Evolutionary conservation across 768 basidiomycete genomes (phyloP).

Genomic region (Lactifluus rugatus): DNA sequence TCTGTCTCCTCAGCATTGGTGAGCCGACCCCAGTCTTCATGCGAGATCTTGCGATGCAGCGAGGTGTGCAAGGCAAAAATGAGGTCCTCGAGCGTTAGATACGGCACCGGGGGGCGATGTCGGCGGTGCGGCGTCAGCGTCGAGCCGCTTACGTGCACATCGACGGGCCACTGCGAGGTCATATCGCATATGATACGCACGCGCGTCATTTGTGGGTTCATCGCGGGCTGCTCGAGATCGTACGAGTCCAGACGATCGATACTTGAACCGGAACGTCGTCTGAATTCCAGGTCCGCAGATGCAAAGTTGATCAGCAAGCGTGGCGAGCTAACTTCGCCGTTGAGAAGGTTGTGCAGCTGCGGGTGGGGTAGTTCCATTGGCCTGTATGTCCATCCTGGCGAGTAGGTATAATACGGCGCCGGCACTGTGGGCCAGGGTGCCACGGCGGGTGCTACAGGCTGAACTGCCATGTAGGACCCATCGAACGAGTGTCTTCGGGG

Average conservation of each 20-base stretch:
- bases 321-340: constrained; percentile 12
- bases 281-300: constrained; percentile 2
- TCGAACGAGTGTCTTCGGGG: constrained; percentile 16
- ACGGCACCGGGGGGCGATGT: constrained; percentile 10
- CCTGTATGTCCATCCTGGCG: background rate
- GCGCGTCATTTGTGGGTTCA: constrained; percentile 18
- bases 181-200: constrained; percentile 16
- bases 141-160: constrained; percentile 14
- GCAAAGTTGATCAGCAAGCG: constrained; percentile 11
- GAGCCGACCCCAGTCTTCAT: constrained; percentile 18
- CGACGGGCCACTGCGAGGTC: constrained; percentile 19
- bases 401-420: constrained; percentile 11
- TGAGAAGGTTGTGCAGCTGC: constrained; percentile 14
- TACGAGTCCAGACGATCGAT: background rate
- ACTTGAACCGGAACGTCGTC: background rate
- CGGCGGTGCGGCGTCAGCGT: constrained; percentile 14
- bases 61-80: constrained; percentile 8
- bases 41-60: constrained; percentile 20
- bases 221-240: constrained; percentile 19
- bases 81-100: constrained; percentile 18
- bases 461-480: constrained; percentile 5
- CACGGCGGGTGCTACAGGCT: background rate
- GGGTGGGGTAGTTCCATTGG: constrained; percentile 16
- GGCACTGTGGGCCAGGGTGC: constrained; percentile 3
- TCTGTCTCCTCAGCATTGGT: constrained; percentile 14